Base-by-base conservation (phyloP, 208 protist species). In the Leishmania guyanensis region DNA sequence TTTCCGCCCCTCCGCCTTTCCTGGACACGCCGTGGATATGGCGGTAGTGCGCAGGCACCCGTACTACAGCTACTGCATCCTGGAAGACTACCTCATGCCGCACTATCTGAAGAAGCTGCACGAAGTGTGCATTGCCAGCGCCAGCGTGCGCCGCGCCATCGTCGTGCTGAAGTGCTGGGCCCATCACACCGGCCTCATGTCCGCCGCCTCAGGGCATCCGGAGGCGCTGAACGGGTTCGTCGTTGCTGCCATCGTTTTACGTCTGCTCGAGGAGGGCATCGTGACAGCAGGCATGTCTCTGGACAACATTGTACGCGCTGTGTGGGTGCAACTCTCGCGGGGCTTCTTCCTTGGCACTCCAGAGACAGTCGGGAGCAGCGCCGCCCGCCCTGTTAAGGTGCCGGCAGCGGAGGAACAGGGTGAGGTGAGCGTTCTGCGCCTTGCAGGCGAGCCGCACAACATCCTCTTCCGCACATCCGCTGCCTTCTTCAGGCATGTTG, bases 101-200 rank as follows among this genome's bases (percentile, higher is more conserved):
- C 70, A 87, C 46, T 90, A 96, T 72, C 80, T 96, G 72, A 88
- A 93, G 71, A 89, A 88, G 73, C 80, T 97, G 64, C 94, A 97
- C 81, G 81, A 88, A 75, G 75, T 95, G 36, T 96, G 90, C 80
- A 87, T 92, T 14, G 74, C 84, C 33, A 93, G 87, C 72, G 82
- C 88, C 10, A 78, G 75, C 26, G 72, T 97, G 20, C 89, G 88
- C 51, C 89, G 91, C 29, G 91, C 91, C 39, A 91, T 95, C 8
- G 91, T 97, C 26, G 83, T 97, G 62, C 92, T 97, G 56, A 96
- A 95, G 81, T 95, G 89, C 73, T 97, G 94, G 93, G 94, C 92
- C 0, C 87, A 92, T 77, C 94, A 97, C 84, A 84, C 86, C 2
- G 94, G 94, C 16, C 84, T 97, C 50, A 95, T 90, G 84, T 72